Base-by-base conservation (phyloP, 257 asterid genomes). In the Coffea eugenioides region DNA sequence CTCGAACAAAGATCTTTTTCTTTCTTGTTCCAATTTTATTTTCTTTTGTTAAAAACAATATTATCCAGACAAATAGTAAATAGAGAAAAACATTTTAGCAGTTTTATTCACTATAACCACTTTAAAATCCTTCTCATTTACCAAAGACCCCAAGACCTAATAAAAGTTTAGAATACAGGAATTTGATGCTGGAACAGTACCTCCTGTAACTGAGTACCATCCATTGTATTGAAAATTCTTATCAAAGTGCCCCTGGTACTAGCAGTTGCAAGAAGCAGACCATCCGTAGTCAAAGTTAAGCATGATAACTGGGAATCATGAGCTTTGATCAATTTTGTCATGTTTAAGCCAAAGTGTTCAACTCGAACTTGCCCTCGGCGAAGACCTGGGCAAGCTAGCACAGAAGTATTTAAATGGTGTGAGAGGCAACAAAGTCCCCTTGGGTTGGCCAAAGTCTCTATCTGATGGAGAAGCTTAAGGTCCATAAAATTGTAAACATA, bases 181-280 rank as follows among this genome's bases (percentile, higher is more conserved):
- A 25, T 52, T 27, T 69, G 49, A 48, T 45, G 14, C 54, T 71
- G 56, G 74, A 27, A 74, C n/a, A 84, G 75, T 87, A 95, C 98
- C 98, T 95, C 98, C 83, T 93, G 98, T 87, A 95, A 88, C 80
- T 83, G 90, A 80, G 97, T 90, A 25, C 98, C 98, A 84, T 95
- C 97, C 97, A 95, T 90, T 61, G 98, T 90, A 90, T 95, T 95
- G 86, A 93, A 95, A 88, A 95, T 92, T 91, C 98, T 90, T 73
- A 95, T 90, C 85, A 95, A 82, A 74, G 98, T 95, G 82, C 98
- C 98, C 83, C 93, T 90, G 74, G 89, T 79, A 82, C 97, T 91
- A 66, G 98, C 97, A 74, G 98, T 94, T 45, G 97, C 98, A 78
- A 94, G 98, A 84, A 94, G 97, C 79, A 93, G 93, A 82, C 98